phyloP scores from a whole-genome alignment of 2,329 filamentous ascomycete species.

The Magnaporthales sp. region DNA sequence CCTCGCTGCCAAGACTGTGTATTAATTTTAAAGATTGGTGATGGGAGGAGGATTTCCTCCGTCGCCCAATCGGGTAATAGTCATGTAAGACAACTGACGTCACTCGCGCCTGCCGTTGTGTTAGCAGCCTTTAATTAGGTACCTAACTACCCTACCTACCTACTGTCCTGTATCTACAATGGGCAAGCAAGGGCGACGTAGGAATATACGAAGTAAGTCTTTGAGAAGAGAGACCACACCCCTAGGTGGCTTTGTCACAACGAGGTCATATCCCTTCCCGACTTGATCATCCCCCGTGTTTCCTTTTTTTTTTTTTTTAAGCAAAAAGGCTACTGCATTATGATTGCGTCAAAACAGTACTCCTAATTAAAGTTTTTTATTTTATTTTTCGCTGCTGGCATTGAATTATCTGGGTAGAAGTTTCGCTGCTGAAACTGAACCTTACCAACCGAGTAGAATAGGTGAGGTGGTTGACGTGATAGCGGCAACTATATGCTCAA shows the following conservation, averaged over 20 bases:
- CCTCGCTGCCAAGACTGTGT: not conserved
- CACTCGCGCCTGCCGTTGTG: not conserved
- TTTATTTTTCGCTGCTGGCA: too few species aligned
- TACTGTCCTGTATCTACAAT: too few species aligned
- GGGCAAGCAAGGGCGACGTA: too few species aligned
- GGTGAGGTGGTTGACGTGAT: not conserved
- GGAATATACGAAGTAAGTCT: not conserved
- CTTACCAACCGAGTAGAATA: too few species aligned
- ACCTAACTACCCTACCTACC: not conserved
- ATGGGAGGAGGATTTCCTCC: not conserved
- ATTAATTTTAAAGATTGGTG: not conserved
- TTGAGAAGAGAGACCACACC: not conserved
- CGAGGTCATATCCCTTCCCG: too few species aligned
- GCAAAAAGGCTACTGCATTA: too few species aligned
- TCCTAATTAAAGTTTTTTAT: too few species aligned
- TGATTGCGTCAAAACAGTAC: too few species aligned
- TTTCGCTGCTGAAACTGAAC: too few species aligned
- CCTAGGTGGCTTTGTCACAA: not conserved
- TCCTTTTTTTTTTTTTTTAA: too few species aligned
- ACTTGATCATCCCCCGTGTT: too few species aligned
- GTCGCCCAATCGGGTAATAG: not conserved
- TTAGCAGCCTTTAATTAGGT: not conserved
- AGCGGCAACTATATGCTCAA: not conserved
- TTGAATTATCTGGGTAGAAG: too few species aligned
- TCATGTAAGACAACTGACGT: not conserved